Conservation (phyloP, 2,329 filamentous ascomycete species). For the Biscogniauxia marginata region DNA sequence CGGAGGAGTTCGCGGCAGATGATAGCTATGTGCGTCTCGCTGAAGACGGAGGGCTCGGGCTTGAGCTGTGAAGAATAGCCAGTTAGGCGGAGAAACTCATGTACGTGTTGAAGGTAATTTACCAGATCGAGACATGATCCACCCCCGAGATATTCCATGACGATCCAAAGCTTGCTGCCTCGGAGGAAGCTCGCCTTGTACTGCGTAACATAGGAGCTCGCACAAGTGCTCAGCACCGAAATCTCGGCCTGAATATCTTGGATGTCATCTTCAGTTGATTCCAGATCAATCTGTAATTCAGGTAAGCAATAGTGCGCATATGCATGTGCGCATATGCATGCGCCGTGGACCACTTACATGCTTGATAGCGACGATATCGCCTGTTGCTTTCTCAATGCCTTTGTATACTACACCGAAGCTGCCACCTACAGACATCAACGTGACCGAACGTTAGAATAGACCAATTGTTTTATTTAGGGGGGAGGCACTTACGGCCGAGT, state of each 20-base stretch:
- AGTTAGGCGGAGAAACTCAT: conserved; percentile 21
- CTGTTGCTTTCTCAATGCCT: conserved; percentile 85
- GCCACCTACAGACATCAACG: conserved; percentile 59
- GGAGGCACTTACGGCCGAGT: conserved; percentile 72
- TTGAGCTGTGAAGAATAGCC: conserved; percentile 63
- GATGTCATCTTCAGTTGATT: conserved; percentile 97
- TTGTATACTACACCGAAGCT: conserved; percentile 98
- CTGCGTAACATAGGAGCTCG: conserved; percentile 89
- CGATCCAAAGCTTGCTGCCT: conserved; percentile 97
- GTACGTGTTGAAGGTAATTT: conserved; percentile 32
- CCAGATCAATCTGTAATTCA: conserved; percentile 79
- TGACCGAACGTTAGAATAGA: conserved; percentile 11
- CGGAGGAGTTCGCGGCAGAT: conserved; percentile 88
- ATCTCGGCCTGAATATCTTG: conserved; percentile 98
- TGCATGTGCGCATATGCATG: not conserved
- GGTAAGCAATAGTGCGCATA: conserved; percentile 7
- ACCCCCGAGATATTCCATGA: conserved; percentile 96
- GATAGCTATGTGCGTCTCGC: conserved; percentile 88
- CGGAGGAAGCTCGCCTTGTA: conserved; percentile 97
- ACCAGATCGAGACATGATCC: conserved; percentile 94
- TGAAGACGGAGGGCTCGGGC: conserved; percentile 71
- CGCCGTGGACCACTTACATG: conserved; percentile 61
- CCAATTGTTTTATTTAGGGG: not conserved
- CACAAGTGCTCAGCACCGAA: conserved; percentile 89
- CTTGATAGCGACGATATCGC: conserved; percentile 94